A percentile compares a stretch with the other conserved stretches of the same genome.
phyloP scores from a whole-genome alignment of 2,329 filamentous ascomycete genomes.

The Fusarium gaditjirri region DNA sequence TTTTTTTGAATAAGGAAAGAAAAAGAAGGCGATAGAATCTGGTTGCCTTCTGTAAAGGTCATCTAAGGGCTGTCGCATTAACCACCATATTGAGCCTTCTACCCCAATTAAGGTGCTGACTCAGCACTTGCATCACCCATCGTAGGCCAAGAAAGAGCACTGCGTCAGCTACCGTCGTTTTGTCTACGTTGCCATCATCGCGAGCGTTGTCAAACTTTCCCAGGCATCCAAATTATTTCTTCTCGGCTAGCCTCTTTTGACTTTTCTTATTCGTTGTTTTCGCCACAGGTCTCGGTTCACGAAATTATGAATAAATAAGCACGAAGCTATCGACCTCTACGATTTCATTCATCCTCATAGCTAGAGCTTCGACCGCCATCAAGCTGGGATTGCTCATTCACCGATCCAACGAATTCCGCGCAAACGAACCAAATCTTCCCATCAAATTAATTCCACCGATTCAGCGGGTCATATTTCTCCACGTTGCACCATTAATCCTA shows the following conservation, averaged over 20 bases:
- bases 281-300: not conserved
- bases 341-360: conserved; percentile 30
- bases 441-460: not conserved
- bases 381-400: not conserved
- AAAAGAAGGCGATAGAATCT: not conserved
- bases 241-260: not conserved
- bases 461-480: not conserved
- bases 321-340: conserved; percentile 21
- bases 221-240: conserved; percentile 10
- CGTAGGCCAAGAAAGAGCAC: not conserved
- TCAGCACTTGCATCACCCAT: conserved; percentile 1
- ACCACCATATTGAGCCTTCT: not conserved
- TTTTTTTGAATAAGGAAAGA: not conserved
- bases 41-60: not conserved
- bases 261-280: not conserved
- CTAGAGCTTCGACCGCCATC: conserved; percentile 23
- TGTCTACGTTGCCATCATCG: conserved; percentile 29
- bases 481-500: not conserved
- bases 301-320: conserved; percentile 37
- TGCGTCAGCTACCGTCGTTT: conserved; percentile 37
- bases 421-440: not conserved
- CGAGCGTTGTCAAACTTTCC: conserved; percentile 25
- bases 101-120: not conserved
- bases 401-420: not conserved
- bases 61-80: not conserved